Base-by-base conservation (phyloP, 2,329 filamentous ascomycete species). In the Incumbomyces delicatus region DNA sequence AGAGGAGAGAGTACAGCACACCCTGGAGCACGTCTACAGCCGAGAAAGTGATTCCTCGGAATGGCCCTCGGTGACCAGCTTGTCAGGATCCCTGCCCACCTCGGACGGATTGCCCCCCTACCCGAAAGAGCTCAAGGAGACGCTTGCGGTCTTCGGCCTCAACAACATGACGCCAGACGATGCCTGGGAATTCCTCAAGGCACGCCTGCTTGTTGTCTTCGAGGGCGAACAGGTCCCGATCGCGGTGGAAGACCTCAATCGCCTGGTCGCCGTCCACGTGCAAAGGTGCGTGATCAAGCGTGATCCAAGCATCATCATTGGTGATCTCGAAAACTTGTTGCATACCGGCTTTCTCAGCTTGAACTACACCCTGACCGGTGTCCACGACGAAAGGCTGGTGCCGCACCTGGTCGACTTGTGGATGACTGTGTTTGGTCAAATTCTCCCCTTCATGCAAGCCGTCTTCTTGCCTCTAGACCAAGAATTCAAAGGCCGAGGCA, bases 401-500 rank as follows among this genome's bases (percentile, higher is more conserved):
- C 86, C 87, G 0, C 81, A 87, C 47, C 73, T 98, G 1, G 90
- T 95, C 2, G 87, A 95, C 61, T 81, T 95, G 60, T 98, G 92
- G 92, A 78, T 94, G 49, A 81, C 92, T 39, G 89, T 92, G 0
- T 95, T 95, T 59, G 90, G 87, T 2, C 85, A 79, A 6, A 86
- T 96, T 32, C 68, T 96, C 4, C 92, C 92, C 0, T 96, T 95
- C 60, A 81, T 98, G 58, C 90, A 96, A 68, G 88, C 90, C 1
- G 89, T 95, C 1, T 95, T 98, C 61, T 70, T 98, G 1, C 92
- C 89, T 0, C 70, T 98, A 1, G 92, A 98, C 60, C 77, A 95
- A 10, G 92, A 98, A 62, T 94, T 98, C 61, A 83, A 87, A 44
- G 92, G 90, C 5, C 77, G 77, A 39, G 92, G 92, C 13, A 73